These are phyloP conservation scores for Nectriaceae sp. DNA, from an alignment of 2,329 filamentous ascomycete species.

Conservation along the genomic window DNA sequence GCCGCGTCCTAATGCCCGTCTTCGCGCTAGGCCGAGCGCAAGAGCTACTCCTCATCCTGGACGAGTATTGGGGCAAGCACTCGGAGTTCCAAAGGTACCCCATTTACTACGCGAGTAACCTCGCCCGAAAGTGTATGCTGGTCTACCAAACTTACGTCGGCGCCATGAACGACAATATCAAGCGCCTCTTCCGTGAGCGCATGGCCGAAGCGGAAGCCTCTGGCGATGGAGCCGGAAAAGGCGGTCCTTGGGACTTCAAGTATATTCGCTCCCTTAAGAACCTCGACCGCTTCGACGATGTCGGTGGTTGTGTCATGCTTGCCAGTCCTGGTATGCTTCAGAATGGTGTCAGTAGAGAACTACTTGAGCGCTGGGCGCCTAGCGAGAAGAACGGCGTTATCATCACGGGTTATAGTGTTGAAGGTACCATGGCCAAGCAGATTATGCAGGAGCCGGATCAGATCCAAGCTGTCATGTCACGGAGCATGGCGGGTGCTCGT, in stretches of 20 bases:
- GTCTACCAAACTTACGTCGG: conserved; percentile 98
- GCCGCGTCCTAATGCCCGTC: conserved; percentile 90
- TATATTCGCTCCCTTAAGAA: conserved; percentile 91
- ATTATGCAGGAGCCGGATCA: conserved; percentile 94
- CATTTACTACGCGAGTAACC: conserved; percentile 96
- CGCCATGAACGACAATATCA: conserved; percentile 99
- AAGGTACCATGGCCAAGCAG: conserved; percentile 96
- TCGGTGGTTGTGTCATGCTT: conserved; percentile 95
- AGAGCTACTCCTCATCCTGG: conserved; percentile 89
- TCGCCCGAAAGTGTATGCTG: conserved; percentile 96
- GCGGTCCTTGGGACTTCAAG: conserved; percentile 94
- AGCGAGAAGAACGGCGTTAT: conserved; percentile 97
- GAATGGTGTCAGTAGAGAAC: conserved; percentile 88
- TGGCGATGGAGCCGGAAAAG: conserved; percentile 73
- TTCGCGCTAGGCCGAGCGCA: conserved; percentile 94
- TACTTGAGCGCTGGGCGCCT: conserved; percentile 94
- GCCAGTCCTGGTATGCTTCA: conserved; percentile 98
- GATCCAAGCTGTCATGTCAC: conserved; percentile 91
- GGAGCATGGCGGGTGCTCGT: conserved; percentile 64
- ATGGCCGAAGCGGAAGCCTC: conserved; percentile 88
- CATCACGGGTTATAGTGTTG: conserved; percentile 97
- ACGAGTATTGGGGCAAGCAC: conserved; percentile 95
- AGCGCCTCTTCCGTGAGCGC: conserved; percentile 86
- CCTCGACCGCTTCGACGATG: conserved; percentile 92
- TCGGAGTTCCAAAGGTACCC: conserved; percentile 85